A percentile compares a stretch with the other conserved stretches of the same genome.
Conservation (phyloP, 495 filamentous ascomycete species). For the Neurospora sp. region DNA sequence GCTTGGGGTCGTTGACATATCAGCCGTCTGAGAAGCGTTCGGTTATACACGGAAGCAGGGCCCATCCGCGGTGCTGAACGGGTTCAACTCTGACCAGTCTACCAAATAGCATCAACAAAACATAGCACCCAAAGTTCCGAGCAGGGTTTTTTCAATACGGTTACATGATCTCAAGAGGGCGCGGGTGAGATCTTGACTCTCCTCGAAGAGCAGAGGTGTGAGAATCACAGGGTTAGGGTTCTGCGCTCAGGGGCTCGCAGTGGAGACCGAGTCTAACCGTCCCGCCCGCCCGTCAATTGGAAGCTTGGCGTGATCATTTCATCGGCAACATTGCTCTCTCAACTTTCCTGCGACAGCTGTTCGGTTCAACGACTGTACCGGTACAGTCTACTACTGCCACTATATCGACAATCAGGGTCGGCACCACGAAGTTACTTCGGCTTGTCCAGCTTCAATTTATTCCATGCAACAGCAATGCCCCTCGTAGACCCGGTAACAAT, state of each 20-base stretch:
- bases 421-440: background rate
- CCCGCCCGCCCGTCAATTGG: background rate
- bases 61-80: background rate
- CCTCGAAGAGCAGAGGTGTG: background rate
- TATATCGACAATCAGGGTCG: background rate
- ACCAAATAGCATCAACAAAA: background rate
- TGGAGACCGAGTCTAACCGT: background rate
- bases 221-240: conserved; percentile 16
- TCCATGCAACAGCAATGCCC: conserved; percentile 14
- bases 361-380: background rate
- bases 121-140: too few species aligned
- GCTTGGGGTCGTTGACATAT: background rate
- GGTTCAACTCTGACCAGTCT: background rate
- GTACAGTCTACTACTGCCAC: background rate
- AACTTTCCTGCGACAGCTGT: background rate
- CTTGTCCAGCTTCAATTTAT: background rate
- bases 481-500: conserved; percentile 24
- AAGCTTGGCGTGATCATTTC: background rate
- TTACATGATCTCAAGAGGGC: background rate
- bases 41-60: background rate
- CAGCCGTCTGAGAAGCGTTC: background rate
- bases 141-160: background rate
- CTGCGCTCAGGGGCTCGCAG: background rate
- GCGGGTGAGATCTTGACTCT: background rate
- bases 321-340: background rate